phyloP scores from a whole-genome alignment of 2,329 filamentous ascomycete species.

The Chaetomium globosum region DNA sequence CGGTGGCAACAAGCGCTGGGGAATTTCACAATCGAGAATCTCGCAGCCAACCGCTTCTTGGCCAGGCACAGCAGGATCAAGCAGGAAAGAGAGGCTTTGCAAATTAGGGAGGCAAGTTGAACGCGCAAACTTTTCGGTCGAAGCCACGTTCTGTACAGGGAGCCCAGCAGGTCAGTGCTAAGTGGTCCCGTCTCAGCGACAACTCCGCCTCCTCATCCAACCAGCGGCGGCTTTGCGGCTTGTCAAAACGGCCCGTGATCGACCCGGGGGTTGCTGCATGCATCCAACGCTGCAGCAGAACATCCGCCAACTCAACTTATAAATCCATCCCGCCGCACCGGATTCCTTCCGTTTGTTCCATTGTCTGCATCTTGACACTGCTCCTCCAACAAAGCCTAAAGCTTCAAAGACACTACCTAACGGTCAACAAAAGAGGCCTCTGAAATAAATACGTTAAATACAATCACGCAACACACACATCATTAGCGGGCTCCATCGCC shows the following conservation, averaged over 20 bases:
- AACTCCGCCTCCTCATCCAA: constrained; percentile 32
- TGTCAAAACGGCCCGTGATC: constrained; percentile 26
- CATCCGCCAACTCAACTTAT: not conserved
- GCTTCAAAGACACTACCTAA: not conserved
- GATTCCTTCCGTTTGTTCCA: constrained; percentile 23
- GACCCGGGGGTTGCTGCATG: constrained; percentile 14
- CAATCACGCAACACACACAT: not conserved
- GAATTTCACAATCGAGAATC: constrained; percentile 1
- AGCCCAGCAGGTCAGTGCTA: constrained; percentile 10
- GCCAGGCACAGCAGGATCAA: not conserved
- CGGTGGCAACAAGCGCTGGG: constrained; percentile 22
- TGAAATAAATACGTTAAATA: not conserved
- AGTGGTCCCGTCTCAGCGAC: constrained; percentile 8
- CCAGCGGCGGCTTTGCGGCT: constrained; percentile 17
- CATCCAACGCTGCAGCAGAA: not conserved
- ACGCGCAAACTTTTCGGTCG: constrained; percentile 14
- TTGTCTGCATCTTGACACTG: constrained; percentile 11
- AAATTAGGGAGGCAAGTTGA: constrained; percentile 12
- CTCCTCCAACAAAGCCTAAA: not conserved
- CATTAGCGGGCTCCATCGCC: not conserved
- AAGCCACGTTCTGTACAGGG: constrained; percentile 8
- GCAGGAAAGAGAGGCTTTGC: constrained; percentile 5
- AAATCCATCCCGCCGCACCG: constrained; percentile 14
- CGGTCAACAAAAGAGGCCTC: not conserved
- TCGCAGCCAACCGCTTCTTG: not conserved